These are phyloP conservation scores for Penicillium desertorum DNA, from an alignment of 495 filamentous ascomycete genomes.

Conservation along the genomic window DNA sequence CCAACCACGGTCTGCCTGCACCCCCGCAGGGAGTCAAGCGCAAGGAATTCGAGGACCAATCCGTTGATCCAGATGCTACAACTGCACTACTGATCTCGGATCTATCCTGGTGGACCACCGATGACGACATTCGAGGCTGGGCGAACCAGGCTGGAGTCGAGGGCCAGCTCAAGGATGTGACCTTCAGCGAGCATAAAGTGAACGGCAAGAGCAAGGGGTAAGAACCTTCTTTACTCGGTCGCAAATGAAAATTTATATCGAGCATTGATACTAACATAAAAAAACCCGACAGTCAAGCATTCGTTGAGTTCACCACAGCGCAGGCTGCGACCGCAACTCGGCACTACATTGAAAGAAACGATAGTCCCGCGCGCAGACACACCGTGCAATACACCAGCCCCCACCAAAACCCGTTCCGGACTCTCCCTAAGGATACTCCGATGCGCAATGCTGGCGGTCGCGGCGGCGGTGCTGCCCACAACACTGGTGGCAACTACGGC, in stretches of 20 bases:
- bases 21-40: slow-evolving; percentile 71
- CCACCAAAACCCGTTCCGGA: slow-evolving; percentile 81
- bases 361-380: slow-evolving; percentile 63
- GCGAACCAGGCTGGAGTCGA: slow-evolving; percentile 72
- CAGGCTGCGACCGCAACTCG: slow-evolving; percentile 87
- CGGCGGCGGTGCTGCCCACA: slow-evolving; percentile 6
- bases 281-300: slow-evolving; percentile 70
- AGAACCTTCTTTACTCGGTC: slow-evolving; percentile 23
- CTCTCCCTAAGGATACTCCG: slow-evolving; percentile 86
- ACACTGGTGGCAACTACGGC: slow-evolving; percentile 12
- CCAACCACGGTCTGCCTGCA: slow-evolving; percentile 21
- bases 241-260: slow-evolving; percentile 2
- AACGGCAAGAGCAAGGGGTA: slow-evolving; percentile 99
- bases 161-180: slow-evolving; percentile 84
- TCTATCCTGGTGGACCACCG: slow-evolving; percentile 93
- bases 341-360: slow-evolving; percentile 69
- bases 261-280: background rate
- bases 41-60: slow-evolving; percentile 73
- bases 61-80: slow-evolving; percentile 77
- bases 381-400: slow-evolving; percentile 74
- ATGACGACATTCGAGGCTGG: slow-evolving; percentile 93
- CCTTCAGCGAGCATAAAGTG: slow-evolving; percentile 96
- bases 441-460: slow-evolving; percentile 64
- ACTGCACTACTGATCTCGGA: slow-evolving; percentile 82
- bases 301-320: slow-evolving; percentile 77